phyloP scores from a whole-genome alignment of 2,329 filamentous ascomycete species.

The Ophiognomonia clavigignenti-juglandacearum region DNA sequence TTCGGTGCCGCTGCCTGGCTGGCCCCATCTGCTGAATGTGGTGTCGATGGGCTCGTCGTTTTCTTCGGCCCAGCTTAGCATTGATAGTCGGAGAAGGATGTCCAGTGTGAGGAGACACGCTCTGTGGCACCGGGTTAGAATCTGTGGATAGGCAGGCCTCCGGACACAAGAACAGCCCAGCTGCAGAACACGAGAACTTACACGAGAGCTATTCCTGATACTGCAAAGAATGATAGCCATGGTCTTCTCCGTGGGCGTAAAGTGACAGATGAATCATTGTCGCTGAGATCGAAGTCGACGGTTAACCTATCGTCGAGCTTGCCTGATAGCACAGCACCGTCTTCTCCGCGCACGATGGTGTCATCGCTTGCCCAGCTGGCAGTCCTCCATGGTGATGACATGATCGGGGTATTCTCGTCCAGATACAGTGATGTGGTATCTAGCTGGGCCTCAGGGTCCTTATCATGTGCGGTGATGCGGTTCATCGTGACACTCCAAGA shows the following conservation, averaged over 20 bases:
- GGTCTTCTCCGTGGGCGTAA: background rate
- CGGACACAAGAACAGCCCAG: too few relatives aligned
- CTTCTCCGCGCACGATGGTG: background rate
- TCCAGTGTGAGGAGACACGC: slow-evolving; percentile 12
- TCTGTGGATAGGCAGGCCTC: background rate
- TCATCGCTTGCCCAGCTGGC: slow-evolving; percentile 10
- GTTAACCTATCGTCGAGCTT: background rate
- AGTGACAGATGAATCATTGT: background rate
- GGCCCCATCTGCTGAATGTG: slow-evolving; percentile 31
- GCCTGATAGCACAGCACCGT: background rate
- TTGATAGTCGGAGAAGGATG: slow-evolving; percentile 15
- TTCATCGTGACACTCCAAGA: too few relatives aligned
- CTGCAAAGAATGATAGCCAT: background rate
- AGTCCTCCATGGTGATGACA: background rate
- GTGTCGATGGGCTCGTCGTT: slow-evolving; percentile 24
- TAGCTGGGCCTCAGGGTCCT: too few relatives aligned
- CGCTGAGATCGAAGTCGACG: background rate
- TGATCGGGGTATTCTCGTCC: background rate
- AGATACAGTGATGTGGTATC: too few relatives aligned
- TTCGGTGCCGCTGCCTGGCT: slow-evolving; percentile 30
- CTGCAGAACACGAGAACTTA: slow-evolving; percentile 1
- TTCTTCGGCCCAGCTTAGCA: slow-evolving; percentile 2
- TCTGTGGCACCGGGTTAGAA: background rate
- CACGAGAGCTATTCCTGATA: background rate
- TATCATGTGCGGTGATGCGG: too few relatives aligned